A percentile compares a stretch with the other conserved stretches of the same genome.
phyloP scores from a whole-genome alignment of 2,329 filamentous ascomycete genomes.

The Ophiostoma angusticollis region DNA sequence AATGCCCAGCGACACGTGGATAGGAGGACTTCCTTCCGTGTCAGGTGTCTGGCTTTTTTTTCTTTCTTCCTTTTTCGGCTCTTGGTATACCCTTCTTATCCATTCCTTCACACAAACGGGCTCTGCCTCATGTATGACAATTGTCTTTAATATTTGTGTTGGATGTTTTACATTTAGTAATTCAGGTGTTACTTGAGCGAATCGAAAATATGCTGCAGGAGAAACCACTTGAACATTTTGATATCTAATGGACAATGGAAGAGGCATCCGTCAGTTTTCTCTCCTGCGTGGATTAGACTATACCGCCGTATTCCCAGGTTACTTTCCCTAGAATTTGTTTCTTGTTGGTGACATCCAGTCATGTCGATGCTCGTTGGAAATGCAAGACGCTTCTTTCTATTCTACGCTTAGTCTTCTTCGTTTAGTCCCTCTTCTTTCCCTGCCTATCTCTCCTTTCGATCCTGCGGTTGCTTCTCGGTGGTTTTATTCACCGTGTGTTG shows the following conservation, averaged over 20 bases:
- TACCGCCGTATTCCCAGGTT: no score
- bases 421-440: no score
- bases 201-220: neutral
- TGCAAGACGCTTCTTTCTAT: no score
- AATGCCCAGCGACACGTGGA: neutral
- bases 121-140: slow-evolving; percentile 1
- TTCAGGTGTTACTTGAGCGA: slow-evolving; percentile 5
- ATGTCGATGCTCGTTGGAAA: neutral
- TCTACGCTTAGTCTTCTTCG: no score
- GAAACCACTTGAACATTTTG: neutral
- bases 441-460: no score
- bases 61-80: slow-evolving; percentile 9
- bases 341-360: no score
- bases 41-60: neutral
- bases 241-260: neutral
- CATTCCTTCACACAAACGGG: slow-evolving; percentile 8
- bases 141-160: neutral
- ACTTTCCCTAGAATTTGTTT: no score
- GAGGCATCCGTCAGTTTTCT: no score
- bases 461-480: no score
- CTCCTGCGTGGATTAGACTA: no score
- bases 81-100: slow-evolving; percentile 10
- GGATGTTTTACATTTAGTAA: slow-evolving; percentile 1
- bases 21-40: neutral
- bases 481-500: no score